phyloP scores from a whole-genome alignment of 2,329 filamentous ascomycete species.

The Rhynchosporium secalis region DNA sequence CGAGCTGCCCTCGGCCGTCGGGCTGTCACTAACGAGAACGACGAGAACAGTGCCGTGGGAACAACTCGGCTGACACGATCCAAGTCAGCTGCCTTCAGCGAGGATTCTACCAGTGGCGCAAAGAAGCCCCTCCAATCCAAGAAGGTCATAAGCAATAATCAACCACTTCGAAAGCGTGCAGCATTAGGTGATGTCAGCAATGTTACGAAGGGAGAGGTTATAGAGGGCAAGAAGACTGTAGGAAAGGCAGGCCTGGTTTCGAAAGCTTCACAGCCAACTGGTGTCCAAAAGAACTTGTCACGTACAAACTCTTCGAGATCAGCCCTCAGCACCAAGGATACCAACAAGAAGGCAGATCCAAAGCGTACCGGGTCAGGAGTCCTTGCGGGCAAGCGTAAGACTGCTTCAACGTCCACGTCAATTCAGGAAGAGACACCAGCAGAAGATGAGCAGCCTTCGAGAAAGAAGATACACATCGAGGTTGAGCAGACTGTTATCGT shows the following conservation, averaged over 20 bases:
- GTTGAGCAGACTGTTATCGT: conserved; percentile 48
- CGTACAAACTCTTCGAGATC: conserved; percentile 61
- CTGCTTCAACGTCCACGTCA: conserved; percentile 54
- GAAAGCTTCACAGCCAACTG: conserved; percentile 79
- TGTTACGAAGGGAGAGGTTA: conserved; percentile 73
- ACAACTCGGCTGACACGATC: conserved; percentile 88
- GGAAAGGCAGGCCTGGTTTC: conserved; percentile 72
- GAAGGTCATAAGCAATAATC: conserved; percentile 56
- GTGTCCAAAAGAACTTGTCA: conserved; percentile 69
- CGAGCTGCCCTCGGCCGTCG: conserved; percentile 68
- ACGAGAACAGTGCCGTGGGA: conserved; percentile 71
- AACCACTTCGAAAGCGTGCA: conserved; percentile 69
- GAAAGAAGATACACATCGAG: conserved; percentile 64
- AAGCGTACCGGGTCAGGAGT: conserved; percentile 76
- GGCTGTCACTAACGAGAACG: conserved; percentile 86
- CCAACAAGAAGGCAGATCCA: conserved; percentile 63
- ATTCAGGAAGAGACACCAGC: conserved; percentile 59
- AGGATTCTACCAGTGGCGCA: conserved; percentile 54
- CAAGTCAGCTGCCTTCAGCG: conserved; percentile 74
- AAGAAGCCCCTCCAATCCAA: conserved; percentile 71
- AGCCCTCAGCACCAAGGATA: conserved; percentile 64
- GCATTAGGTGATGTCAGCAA: conserved; percentile 96
- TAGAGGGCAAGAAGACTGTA: conserved; percentile 74
- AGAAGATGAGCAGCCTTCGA: conserved; percentile 68
- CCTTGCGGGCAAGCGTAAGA: conserved; percentile 68